Conservation (phyloP, 345 rosid species). For the Corchorus capsularis region DNA sequence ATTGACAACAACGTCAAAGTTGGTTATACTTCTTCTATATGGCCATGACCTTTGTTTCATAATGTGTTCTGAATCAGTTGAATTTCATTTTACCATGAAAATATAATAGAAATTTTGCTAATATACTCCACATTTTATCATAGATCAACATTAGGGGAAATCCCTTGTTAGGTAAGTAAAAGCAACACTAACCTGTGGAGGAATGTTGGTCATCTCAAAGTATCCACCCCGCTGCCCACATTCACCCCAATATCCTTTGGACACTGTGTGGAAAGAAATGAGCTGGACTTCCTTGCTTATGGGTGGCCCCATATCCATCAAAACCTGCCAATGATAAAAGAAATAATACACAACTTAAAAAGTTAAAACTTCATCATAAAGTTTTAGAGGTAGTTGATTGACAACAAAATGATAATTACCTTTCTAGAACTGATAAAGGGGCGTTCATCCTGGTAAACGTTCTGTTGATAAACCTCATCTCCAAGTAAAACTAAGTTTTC, state of each 20-base stretch:
- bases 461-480: slow-evolving; percentile 99
- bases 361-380: slow-evolving; percentile 12
- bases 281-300: slow-evolving; percentile 88
- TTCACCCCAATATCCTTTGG: slow-evolving; percentile 99
- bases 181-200: slow-evolving; percentile 64
- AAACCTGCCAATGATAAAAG: slow-evolving; percentile 46
- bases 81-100: not conserved
- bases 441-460: slow-evolving; percentile 93
- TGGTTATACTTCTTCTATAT: not conserved
- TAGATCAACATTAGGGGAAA: slow-evolving; percentile 18
- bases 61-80: not conserved
- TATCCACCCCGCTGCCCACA: slow-evolving; percentile 99
- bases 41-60: not conserved
- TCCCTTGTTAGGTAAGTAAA: not conserved
- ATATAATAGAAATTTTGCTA: not conserved
- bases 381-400: slow-evolving; percentile 15
- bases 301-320: slow-evolving; percentile 90
- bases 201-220: slow-evolving; percentile 98
- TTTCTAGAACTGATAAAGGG: slow-evolving; percentile 89
- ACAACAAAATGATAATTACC: slow-evolving; percentile 42
- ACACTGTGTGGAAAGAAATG: slow-evolving; percentile 92
- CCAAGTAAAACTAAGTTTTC: slow-evolving; percentile 88
- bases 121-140: not conserved
- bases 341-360: slow-evolving; percentile 18
- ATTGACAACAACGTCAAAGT: slow-evolving; percentile 1